Percentiles rank a stretch among this genome's conserved stretches.
These are phyloP conservation scores for Pezicula radicicola DNA, from an alignment of 2,329 filamentous ascomycete genomes.

Conservation along the genomic window DNA sequence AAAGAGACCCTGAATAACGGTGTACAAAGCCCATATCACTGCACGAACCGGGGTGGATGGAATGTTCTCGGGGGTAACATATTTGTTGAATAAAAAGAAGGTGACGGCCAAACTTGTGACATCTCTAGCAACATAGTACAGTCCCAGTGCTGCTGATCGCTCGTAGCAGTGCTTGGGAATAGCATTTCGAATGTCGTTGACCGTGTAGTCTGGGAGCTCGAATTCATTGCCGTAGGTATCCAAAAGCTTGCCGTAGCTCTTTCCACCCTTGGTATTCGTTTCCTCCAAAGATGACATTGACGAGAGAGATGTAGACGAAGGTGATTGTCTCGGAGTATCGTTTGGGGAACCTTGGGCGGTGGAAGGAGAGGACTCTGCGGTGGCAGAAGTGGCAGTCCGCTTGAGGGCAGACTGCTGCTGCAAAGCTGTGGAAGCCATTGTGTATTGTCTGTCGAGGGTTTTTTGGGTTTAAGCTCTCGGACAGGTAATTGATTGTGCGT, in stretches of 20 bases:
- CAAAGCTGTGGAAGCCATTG: constrained; percentile 30
- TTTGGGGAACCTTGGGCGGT: constrained; percentile 55
- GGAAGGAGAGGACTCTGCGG: constrained; percentile 39
- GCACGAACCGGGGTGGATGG: constrained; percentile 66
- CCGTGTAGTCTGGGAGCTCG: constrained; percentile 89
- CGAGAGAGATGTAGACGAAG: constrained; percentile 89
- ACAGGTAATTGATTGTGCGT: neutral
- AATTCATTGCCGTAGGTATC: constrained; percentile 97
- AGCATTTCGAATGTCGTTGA: constrained; percentile 95
- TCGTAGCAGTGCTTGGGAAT: constrained; percentile 98
- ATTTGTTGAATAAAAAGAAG: constrained; percentile 88
- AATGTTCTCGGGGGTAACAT: constrained; percentile 79
- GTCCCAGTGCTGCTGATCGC: constrained; percentile 71
- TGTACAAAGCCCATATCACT: constrained; percentile 59
- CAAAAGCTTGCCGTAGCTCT: constrained; percentile 63
- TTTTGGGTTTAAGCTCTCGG: neutral
- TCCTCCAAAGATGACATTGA: constrained; percentile 72
- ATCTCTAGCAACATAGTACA: constrained; percentile 84
- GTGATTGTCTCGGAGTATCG: constrained; percentile 57
- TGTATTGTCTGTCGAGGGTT: neutral
- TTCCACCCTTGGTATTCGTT: constrained; percentile 29
- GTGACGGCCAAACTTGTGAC: constrained; percentile 67
- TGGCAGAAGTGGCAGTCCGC: constrained; percentile 23
- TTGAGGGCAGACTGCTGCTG: constrained; percentile 17
- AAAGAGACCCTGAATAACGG: constrained; percentile 86